These are phyloP conservation scores for Pseudopediastrum boryanum DNA, from an alignment of 139 green algal genomes.

Conservation along the genomic window DNA sequence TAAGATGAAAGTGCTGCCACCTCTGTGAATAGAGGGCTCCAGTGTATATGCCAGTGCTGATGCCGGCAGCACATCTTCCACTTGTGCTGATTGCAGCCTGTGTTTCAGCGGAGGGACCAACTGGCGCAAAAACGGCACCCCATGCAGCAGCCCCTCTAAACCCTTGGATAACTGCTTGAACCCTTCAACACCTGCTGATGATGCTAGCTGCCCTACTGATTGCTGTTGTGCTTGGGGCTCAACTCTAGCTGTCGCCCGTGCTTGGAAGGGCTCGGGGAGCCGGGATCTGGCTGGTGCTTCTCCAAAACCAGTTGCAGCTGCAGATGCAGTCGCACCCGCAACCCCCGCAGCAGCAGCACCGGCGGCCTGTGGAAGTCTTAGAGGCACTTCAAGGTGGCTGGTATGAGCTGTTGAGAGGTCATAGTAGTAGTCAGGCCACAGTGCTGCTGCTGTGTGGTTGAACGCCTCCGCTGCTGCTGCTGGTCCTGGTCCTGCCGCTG, in stretches of 20 bases:
- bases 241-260: too few relatives aligned
- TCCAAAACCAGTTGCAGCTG: too few relatives aligned
- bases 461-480: background rate
- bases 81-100: background rate
- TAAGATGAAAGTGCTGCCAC: constrained; percentile 35
- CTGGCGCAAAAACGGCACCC: constrained; percentile 30
- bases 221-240: constrained; percentile 13
- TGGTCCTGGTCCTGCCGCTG: background rate
- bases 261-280: too few relatives aligned
- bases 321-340: too few relatives aligned
- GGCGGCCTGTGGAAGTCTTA: too few relatives aligned
- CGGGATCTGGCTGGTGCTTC: too few relatives aligned
- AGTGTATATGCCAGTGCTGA: background rate
- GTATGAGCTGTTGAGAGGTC: constrained; percentile 28
- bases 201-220: background rate
- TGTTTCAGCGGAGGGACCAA: background rate
- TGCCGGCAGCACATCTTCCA: background rate
- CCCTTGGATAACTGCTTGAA: background rate
- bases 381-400: constrained; percentile 30
- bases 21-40: constrained; percentile 10
- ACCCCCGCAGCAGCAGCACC: too few relatives aligned
- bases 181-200: background rate
- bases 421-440: constrained; percentile 37
- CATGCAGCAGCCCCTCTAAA: background rate
- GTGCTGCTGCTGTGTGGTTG: background rate